These are phyloP conservation scores for Stereocaulon alpinum DNA, from an alignment of 495 filamentous ascomycete genomes.

Conservation along the genomic window DNA sequence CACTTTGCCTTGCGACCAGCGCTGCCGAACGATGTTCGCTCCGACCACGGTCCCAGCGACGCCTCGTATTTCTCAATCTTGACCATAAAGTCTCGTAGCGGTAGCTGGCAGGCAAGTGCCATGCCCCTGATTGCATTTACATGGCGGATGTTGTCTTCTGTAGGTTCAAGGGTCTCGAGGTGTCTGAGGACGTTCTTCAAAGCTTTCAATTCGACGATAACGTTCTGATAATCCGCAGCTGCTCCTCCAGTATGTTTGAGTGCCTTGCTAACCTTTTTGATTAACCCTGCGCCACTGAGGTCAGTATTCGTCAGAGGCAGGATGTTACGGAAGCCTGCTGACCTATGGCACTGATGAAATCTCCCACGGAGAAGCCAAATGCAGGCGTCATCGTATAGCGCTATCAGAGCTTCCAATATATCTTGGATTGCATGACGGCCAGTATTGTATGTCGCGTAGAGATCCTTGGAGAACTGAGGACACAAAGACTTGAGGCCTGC, in stretches of 20 bases:
- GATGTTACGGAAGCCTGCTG: not conserved
- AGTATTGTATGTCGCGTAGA: too few relatives aligned
- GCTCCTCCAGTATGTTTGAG: conserved; percentile 25
- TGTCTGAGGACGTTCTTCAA: conserved; percentile 23
- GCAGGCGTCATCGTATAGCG: conserved; percentile 14
- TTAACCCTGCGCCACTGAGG: conserved; percentile 11
- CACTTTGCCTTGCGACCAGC: conserved; percentile 23
- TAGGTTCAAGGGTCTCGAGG: conserved; percentile 22
- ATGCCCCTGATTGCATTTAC: conserved; percentile 28
- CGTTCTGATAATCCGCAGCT: conserved; percentile 24
- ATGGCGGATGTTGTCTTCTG: conserved; percentile 22
- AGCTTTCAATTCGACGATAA: conserved; percentile 24
- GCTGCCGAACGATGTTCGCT: conserved; percentile 5
- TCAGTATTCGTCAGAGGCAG: not conserved
- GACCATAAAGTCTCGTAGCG: conserved; percentile 23
- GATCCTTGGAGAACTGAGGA: not conserved
- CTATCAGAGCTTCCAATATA: too few relatives aligned
- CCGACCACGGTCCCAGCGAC: conserved; percentile 10
- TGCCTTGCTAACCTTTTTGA: conserved; percentile 23
- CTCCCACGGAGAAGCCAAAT: conserved; percentile 29
- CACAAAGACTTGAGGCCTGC: not conserved
- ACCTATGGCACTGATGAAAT: conserved; percentile 26
- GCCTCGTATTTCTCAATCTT: conserved; percentile 25
- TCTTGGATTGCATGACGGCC: too few relatives aligned
- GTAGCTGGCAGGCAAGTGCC: conserved; percentile 23